Evolutionary conservation across 2,329 filamentous ascomycete genomes (phyloP).

Genomic region (Trichoderma sp.): DNA sequence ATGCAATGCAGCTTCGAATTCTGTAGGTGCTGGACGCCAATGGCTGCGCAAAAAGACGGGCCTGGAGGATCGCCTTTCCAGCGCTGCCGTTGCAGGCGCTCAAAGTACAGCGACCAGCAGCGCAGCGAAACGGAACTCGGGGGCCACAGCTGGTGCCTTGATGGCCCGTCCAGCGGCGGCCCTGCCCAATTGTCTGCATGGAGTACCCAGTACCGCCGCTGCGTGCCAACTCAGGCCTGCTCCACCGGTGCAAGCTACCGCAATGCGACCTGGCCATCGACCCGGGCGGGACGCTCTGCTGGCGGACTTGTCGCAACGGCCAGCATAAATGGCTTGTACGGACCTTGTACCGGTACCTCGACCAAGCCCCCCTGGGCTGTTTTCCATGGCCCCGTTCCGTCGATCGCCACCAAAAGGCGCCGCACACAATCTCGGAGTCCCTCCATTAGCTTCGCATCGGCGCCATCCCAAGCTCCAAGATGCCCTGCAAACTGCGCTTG

Average conservation of each 20-base stretch:
- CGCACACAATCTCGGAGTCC: constrained; percentile 9
- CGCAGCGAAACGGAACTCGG: not conserved
- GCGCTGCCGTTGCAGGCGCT: not conserved
- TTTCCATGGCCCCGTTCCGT: not conserved
- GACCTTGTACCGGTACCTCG: not conserved
- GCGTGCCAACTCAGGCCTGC: constrained; percentile 11
- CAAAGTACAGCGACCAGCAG: not conserved
- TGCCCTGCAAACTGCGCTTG: not conserved
- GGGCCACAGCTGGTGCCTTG: not conserved
- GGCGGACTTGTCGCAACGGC: not conserved
- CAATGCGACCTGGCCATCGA: not conserved
- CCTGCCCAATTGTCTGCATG: constrained; percentile 3
- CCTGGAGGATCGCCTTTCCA: constrained; percentile 2
- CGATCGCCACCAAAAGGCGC: constrained; percentile 17
- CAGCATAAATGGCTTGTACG: not conserved
- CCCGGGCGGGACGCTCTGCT: not conserved
- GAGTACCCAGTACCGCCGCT: constrained; percentile 15
- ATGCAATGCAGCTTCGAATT: not conserved
- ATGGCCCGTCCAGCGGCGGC: not conserved
- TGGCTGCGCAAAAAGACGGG: constrained; percentile 4
- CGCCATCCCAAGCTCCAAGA: constrained; percentile 1
- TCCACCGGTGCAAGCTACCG: constrained; percentile 4
- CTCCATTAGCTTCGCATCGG: constrained; percentile 12
- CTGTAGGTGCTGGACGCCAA: not conserved
- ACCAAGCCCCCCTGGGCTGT: not conserved